Base-by-base conservation (phyloP, 495 filamentous ascomycete genomes). In the Podospora anserina region DNA sequence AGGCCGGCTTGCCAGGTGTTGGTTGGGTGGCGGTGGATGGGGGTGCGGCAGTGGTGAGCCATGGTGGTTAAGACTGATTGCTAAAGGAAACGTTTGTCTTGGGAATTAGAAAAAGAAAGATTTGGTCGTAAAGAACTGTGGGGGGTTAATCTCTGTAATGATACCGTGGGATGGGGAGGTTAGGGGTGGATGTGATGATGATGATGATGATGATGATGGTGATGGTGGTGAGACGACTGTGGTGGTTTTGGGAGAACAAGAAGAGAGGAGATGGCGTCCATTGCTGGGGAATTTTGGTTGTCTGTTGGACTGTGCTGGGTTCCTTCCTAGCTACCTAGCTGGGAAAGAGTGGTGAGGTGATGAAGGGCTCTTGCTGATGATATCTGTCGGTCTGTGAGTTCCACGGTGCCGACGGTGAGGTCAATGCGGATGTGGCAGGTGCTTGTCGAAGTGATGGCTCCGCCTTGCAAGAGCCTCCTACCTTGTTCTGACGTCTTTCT, bases 1-100 rank as follows among this genome's bases (percentile, higher is more conserved):
- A 76, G 63, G 2, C 53, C 58, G 61, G 59, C 68, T 66, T 66
- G 66, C 74, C 72, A 76, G n/a, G 63, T 62, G 44, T 68, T 34
- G 11, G 23, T 32, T 32, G 30, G 30, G 30, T 7, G 30, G 30
- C 4, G 30, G 4, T 32, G 30, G 30, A 32, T 7, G 30, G 30
- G 4, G 4, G 4, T 32, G 30, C 0, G 30, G 30, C 4, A 32
- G 23, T 23, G 23, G 23, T 23, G 23, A 23, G 23, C 23, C 30
- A 32, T 32, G 30, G 30, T 32, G 4, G 4, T 32, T 32, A 32
- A 32, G 30, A 32, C 30, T 32, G 30, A 32, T 32, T 32, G 4
- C 1, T 4, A 5, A 32, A 32, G 7, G 30, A 32, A 32, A 32
- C 6, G 30, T 32, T 32, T 32, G 30, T 4, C 4, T 4, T 32